phyloP scores from a whole-genome alignment of 495 filamentous ascomycete species.

The Endocarpon pusillum region DNA sequence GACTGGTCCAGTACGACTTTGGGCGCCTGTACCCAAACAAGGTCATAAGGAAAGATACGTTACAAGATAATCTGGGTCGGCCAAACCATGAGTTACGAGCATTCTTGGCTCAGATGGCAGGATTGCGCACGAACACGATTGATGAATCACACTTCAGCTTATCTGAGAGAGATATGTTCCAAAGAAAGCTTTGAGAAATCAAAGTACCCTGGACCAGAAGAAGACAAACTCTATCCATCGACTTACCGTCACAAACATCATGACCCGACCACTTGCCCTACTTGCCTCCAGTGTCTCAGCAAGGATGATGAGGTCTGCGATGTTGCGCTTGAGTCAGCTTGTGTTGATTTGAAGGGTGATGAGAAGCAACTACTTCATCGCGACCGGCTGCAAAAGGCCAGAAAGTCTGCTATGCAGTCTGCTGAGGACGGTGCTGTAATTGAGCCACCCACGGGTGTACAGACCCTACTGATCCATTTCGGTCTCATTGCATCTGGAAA shows the following conservation, averaged over 20 bases:
- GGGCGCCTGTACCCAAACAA: constrained; percentile 12
- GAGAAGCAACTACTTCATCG: neutral
- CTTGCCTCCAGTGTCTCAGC: constrained; percentile 2
- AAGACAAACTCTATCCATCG: constrained; percentile 15
- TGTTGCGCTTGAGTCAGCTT: constrained; percentile 1
- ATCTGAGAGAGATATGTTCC: constrained; percentile 7
- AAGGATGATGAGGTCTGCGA: constrained; percentile 7
- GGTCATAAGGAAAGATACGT: constrained; percentile 7
- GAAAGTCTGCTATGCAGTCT: constrained; percentile 6
- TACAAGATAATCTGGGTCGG: constrained; percentile 11
- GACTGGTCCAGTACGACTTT: constrained; percentile 15
- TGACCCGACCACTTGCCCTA: neutral
- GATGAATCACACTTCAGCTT: constrained; percentile 1
- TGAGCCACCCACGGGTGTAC: neutral
- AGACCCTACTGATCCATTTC: neutral
- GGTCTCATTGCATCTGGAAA: neutral
- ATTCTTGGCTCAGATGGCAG: constrained; percentile 10
- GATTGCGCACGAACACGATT: constrained; percentile 5
- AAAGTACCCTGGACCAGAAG: constrained; percentile 6
- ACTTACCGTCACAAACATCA: constrained; percentile 19
- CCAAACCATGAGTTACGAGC: constrained; percentile 11
- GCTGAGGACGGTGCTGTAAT: constrained; percentile 5
- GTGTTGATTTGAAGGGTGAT: neutral
- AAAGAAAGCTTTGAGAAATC: constrained; percentile 5
- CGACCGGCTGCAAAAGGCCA: neutral